phyloP scores from a whole-genome alignment of 208 protist species.

The Trypanosoma scelopori region DNA sequence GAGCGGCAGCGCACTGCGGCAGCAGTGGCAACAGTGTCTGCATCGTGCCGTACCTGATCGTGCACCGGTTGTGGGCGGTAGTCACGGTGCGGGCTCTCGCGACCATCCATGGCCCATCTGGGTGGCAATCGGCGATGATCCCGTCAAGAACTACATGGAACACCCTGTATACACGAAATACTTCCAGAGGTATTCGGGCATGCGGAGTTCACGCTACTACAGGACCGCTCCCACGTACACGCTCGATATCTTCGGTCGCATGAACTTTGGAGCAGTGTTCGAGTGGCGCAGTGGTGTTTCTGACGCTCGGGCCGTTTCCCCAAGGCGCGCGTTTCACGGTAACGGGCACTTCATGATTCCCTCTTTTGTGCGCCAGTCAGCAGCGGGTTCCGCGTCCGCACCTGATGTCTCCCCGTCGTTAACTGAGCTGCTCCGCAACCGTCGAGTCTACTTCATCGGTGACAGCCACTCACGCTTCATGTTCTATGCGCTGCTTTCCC shows the following conservation, averaged over 20 bases:
- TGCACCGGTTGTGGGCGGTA: background rate
- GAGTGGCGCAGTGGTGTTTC: constrained; percentile 12
- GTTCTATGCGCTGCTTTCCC: constrained; percentile 27
- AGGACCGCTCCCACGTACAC: background rate
- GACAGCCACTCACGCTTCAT: constrained; percentile 25
- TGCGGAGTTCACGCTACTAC: background rate
- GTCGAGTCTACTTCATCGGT: constrained; percentile 20
- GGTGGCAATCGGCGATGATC: background rate
- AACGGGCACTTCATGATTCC: background rate
- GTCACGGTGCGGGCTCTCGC: background rate
- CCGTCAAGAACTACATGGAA: background rate
- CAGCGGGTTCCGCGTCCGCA: background rate
- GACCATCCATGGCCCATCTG: background rate
- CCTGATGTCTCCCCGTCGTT: background rate
- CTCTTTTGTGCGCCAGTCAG: background rate
- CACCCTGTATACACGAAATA: background rate
- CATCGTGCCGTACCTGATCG: background rate
- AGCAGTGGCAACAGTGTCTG: background rate
- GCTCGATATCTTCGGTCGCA: constrained; percentile 21
- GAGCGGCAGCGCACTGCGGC: background rate
- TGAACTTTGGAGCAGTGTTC: constrained; percentile 19
- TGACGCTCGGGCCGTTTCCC: background rate
- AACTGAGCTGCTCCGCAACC: constrained; percentile 1
- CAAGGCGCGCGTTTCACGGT: background rate
- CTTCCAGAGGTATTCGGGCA: background rate